Percentiles rank a stretch among this genome's conserved stretches.
These are phyloP conservation scores for Neohortaea acidophila DNA, from an alignment of 495 filamentous ascomycete genomes.

Conservation along the genomic window DNA sequence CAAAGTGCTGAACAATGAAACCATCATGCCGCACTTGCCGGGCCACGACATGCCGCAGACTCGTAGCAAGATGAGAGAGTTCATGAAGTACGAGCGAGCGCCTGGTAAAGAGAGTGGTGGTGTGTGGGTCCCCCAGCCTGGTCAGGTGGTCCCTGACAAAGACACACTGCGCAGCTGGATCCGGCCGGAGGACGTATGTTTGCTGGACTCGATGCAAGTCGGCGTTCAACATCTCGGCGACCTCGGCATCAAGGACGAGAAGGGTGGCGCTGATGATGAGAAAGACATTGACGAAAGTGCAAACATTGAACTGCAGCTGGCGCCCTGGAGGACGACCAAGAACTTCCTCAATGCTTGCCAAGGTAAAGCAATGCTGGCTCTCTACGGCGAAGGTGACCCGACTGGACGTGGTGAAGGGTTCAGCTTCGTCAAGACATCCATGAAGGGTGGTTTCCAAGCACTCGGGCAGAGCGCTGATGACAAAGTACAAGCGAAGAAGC, in stretches of 20 bases:
- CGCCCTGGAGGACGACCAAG: conserved; percentile 87
- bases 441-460: conserved; percentile 96
- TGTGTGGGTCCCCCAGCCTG: conserved; percentile 61
- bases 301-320: conserved; percentile 73
- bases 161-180: conserved; percentile 68
- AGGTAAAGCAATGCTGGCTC: conserved; percentile 90
- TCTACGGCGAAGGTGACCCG: conserved; percentile 92
- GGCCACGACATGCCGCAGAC: conserved; percentile 82
- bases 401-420: conserved; percentile 85
- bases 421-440: conserved; percentile 89
- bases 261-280: conserved; percentile 52
- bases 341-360: conserved; percentile 87
- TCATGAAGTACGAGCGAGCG: conserved; percentile 73
- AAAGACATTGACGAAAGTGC: conserved; percentile 50
- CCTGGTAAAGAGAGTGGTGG: conserved; percentile 31
- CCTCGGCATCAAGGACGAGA: conserved; percentile 60
- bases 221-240: conserved; percentile 72
- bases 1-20: conserved; percentile 24
- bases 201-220: conserved; percentile 93
- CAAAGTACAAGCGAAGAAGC: conserved; percentile 63
- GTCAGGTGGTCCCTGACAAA: conserved; percentile 61
- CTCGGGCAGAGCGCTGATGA: conserved; percentile 76
- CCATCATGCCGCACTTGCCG: conserved; percentile 71
- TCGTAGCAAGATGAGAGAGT: conserved; percentile 90
- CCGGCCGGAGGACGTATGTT: conserved; percentile 84